Conservation (phyloP, 768 basidiomycete genomes). For the Suillus occidentalis region DNA sequence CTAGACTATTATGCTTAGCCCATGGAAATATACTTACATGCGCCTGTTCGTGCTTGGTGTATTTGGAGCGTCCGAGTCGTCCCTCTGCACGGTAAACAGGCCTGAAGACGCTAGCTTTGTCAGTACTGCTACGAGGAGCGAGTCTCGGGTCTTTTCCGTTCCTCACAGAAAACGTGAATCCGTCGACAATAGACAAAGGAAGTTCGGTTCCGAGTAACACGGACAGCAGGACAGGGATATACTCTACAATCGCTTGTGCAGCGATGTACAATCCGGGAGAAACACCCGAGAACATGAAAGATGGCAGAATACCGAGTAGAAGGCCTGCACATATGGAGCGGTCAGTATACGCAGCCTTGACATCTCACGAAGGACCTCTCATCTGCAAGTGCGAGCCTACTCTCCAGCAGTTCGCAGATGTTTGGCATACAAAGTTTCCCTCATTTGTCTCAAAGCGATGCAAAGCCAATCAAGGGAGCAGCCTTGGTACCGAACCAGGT, state of each 20-base stretch:
- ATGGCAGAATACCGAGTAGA: slow-evolving; percentile 63
- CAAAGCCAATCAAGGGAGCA: slow-evolving; percentile 73
- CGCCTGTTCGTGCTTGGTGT: too few species aligned
- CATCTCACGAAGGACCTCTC: slow-evolving; percentile 50
- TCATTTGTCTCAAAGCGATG: slow-evolving; percentile 64
- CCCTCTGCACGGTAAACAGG: too few species aligned
- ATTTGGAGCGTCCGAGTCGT: too few species aligned
- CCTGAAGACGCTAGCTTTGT: too few species aligned
- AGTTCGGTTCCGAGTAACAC: slow-evolving; percentile 61
- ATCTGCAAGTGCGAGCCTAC: slow-evolving; percentile 37
- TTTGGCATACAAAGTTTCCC: slow-evolving; percentile 46
- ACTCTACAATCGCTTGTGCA: slow-evolving; percentile 60
- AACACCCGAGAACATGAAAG: slow-evolving; percentile 77
- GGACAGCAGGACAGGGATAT: slow-evolving; percentile 55
- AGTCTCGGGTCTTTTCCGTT: too few species aligned
- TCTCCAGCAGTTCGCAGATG: slow-evolving; percentile 41
- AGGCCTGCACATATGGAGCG: slow-evolving; percentile 43
- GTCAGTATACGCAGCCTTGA: slow-evolving; percentile 5
- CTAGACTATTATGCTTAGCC: too few species aligned
- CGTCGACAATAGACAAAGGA: slow-evolving; percentile 73
- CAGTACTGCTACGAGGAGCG: too few species aligned
- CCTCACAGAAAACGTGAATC: too few species aligned
- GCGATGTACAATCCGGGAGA: slow-evolving; percentile 61
- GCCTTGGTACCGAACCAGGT: slow-evolving; percentile 58
- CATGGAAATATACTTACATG: too few species aligned